These are phyloP conservation scores for Pseudogymnoascus sp. DNA, from an alignment of 2,329 filamentous ascomycete genomes.

Conservation along the genomic window DNA sequence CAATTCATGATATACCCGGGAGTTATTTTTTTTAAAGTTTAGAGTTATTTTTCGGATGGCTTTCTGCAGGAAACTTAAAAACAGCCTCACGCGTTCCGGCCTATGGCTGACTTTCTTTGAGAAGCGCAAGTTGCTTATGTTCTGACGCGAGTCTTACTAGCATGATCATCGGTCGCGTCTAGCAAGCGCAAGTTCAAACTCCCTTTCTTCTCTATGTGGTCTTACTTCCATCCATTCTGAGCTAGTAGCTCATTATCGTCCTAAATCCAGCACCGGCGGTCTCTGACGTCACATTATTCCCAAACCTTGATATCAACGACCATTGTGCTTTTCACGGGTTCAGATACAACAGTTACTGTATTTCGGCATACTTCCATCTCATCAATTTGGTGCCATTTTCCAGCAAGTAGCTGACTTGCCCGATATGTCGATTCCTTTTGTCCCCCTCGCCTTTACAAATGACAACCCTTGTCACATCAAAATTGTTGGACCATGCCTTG, in stretches of 20 bases:
- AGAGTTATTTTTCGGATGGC: neutral
- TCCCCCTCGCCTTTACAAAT: neutral
- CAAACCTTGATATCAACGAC: neutral
- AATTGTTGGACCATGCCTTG: conserved; percentile 12
- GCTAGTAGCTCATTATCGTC: conserved; percentile 1
- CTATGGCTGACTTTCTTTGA: neutral
- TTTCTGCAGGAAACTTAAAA: neutral
- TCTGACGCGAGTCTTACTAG: neutral
- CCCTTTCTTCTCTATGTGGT: neutral
- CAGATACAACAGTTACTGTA: neutral
- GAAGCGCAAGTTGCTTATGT: neutral
- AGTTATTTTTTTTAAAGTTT: neutral
- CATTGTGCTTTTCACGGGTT: neutral
- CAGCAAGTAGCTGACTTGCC: conserved; percentile 40
- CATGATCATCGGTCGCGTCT: neutral
- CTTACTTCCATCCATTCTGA: neutral
- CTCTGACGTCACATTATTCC: neutral
- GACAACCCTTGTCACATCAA: conserved; percentile 38
- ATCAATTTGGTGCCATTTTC: neutral
- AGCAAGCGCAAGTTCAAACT: neutral
- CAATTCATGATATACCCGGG: neutral
- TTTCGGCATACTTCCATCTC: neutral
- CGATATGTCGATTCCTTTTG: neutral
- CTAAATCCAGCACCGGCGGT: neutral
- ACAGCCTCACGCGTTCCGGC: neutral